Evolutionary conservation across 1,139 yeast species (phyloP).

Genomic region (Yamadazyma siamensis): DNA sequence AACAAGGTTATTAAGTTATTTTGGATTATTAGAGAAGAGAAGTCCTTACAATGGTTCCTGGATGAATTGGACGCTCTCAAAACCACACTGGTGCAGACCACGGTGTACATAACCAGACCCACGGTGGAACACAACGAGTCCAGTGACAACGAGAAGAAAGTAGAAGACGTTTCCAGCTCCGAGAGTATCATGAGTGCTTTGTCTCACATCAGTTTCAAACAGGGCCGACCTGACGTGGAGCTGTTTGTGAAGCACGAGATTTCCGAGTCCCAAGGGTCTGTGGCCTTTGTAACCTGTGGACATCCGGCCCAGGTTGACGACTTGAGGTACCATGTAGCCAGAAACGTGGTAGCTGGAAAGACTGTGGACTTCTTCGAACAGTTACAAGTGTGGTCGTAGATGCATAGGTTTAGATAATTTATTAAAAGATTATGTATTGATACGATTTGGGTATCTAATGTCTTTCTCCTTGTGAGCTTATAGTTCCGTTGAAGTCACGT

Average conservation of each 20-base stretch:
- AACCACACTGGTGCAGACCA: conserved; percentile 23
- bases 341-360: conserved; percentile 21
- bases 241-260: conserved; percentile 24
- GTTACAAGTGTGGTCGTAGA: conserved; percentile 37
- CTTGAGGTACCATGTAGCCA: conserved; percentile 31
- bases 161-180: conserved; percentile 4
- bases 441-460: too few species aligned
- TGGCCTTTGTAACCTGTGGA: conserved; percentile 51
- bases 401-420: background rate
- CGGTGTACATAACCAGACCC: conserved; percentile 32
- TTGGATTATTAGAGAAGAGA: conserved; percentile 37
- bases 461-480: too few species aligned
- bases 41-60: conserved; percentile 32
- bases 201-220: conserved; percentile 25
- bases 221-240: conserved; percentile 33
- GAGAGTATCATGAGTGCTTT: conserved; percentile 13
- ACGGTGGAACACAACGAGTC: conserved; percentile 5
- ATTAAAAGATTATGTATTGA: background rate
- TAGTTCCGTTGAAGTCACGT: too few species aligned
- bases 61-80: conserved; percentile 27
- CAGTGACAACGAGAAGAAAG: conserved; percentile 9
- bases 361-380: conserved; percentile 38
- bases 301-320: conserved; percentile 53
- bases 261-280: conserved; percentile 29
- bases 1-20: conserved; percentile 25